Percentiles rank a stretch among this genome's conserved stretches.
These are phyloP conservation scores for Apium graveolens DNA, from an alignment of 129 eudicot species.

Conservation along the genomic window DNA sequence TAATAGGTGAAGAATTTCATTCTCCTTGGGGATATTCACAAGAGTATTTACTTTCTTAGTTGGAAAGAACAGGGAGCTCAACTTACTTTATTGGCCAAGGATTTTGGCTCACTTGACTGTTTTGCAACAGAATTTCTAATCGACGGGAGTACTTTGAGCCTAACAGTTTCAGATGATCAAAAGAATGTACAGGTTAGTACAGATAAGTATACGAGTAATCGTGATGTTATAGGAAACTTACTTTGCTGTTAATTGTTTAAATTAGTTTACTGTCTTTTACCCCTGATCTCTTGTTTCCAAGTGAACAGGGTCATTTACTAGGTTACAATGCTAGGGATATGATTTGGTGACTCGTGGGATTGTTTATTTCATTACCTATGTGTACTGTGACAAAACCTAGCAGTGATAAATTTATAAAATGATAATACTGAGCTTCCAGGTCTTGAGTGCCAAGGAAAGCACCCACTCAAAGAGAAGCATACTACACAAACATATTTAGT, in stretches of 20 bases:
- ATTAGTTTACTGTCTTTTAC: not conserved
- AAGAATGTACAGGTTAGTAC: constrained; percentile 87
- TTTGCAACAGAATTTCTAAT: constrained; percentile 88
- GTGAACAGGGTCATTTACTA: not conserved
- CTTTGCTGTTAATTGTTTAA: not conserved
- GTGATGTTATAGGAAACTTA: not conserved
- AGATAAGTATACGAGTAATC: not conserved
- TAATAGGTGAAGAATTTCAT: constrained; percentile 87
- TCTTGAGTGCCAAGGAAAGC: not conserved
- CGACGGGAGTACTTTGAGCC: constrained; percentile 92
- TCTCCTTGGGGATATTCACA: constrained; percentile 89
- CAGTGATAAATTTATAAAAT: not conserved
- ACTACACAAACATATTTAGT: not conserved
- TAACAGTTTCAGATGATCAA: constrained; percentile 82
- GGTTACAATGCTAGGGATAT: not conserved
- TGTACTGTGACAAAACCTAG: not conserved
- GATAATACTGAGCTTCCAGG: not conserved
- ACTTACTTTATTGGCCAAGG: constrained; percentile 84
- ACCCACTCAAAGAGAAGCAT: not conserved
- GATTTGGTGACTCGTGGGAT: not conserved
- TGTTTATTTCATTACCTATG: not conserved
- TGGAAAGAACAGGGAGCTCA: constrained; percentile 97
- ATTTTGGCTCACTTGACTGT: constrained; percentile 90
- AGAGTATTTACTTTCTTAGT: constrained; percentile 88
- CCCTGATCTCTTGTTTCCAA: not conserved